Conservation (phyloP, 805 yeast species). For the Yarrowia sp. region DNA sequence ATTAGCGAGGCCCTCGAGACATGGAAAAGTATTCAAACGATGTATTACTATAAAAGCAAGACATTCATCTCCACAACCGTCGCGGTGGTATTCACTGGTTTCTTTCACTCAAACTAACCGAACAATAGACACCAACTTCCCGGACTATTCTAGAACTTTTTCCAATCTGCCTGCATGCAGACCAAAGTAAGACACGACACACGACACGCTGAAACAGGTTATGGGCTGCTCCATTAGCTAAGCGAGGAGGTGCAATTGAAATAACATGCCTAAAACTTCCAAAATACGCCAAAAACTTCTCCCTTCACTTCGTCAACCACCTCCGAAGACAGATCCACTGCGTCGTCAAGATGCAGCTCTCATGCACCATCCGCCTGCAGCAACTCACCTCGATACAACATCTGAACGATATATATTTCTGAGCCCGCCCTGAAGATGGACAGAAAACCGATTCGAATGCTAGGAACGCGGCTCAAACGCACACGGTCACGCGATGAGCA, state of each 20-base stretch:
- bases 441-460: slow-evolving; percentile 14
- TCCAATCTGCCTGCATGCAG: background rate
- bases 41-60: too few relatives aligned
- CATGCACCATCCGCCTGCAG: slow-evolving; percentile 22
- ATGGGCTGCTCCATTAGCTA: background rate
- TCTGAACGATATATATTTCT: background rate
- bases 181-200: background rate
- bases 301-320: background rate
- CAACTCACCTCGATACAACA: background rate
- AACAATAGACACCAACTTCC: background rate
- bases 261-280: too few relatives aligned
- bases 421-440: background rate
- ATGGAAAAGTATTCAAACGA: too few relatives aligned
- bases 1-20: too few relatives aligned
- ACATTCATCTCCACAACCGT: too few relatives aligned
- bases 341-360: background rate
- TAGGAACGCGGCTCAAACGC: slow-evolving; percentile 17
- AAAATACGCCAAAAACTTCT: background rate
- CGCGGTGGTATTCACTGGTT: too few relatives aligned
- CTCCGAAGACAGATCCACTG: background rate
- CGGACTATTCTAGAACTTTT: background rate
- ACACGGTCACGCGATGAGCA: slow-evolving; percentile 8
- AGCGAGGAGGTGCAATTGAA: too few relatives aligned
- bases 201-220: background rate
- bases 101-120: too few relatives aligned